Base-by-base conservation (phyloP, 1,139 yeast genomes). In the Trichomonascaceae sp. region DNA sequence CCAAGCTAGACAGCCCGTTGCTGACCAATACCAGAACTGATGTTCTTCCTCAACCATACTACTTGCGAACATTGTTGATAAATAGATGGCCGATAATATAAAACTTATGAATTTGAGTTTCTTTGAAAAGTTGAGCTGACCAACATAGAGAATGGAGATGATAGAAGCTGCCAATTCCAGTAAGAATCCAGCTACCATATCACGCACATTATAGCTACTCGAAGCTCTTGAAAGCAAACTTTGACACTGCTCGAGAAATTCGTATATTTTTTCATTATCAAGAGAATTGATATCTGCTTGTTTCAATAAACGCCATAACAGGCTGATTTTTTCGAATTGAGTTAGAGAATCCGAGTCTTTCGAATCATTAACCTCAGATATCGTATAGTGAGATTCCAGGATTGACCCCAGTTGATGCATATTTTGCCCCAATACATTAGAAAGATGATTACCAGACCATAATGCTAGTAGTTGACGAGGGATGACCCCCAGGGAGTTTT, bases 31-130 rank as follows among this genome's bases (percentile, higher is more conserved):
- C 99, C 99, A 93, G 15, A 90, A 71, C 66, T 90, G 97, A 65
- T 93, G 96, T 65, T 93, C 99, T 67, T 93, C 99, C 64, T 56
- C 99, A n/a, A 93, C 87, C 59, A 90, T 75, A 24, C 96, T 88
- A 43, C 96, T 87, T 0, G 96, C 97, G 73, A 89, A 88, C 67
- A 86, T 84, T 49, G 85, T 81, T 1, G 76, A 59, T 0, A 85
- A 76, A 63, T 83, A 84, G 0, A 75, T 45, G 1, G 75, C 58
- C 9, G 82, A 74, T 20, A 81, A 62, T 50, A 68, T 51, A 1
- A 75, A 46, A 17, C 68, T 47, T 1, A 74, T 66, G 19, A 67
- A 55, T 52, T 27, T 60, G 51, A 55, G 45, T 15, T 54, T 52
- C 53, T 48, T 50, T 38, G 52, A 43, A 20, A 56, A 51, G 20